phyloP scores from a whole-genome alignment of 2,329 filamentous ascomycete genomes.

The Diaporthe nobilis region DNA sequence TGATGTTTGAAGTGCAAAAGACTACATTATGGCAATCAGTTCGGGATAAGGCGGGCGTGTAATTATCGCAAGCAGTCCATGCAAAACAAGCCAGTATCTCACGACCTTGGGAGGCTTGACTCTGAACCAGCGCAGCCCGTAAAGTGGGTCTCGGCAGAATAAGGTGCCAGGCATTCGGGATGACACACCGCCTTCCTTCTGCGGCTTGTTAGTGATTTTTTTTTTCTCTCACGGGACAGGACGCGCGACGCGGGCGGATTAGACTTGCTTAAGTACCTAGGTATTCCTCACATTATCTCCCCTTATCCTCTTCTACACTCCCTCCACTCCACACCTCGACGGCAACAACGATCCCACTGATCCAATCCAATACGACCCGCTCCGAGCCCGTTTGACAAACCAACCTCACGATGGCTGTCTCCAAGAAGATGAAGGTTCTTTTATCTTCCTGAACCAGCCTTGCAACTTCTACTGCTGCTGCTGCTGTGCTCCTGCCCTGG shows the following conservation, averaged over 20 bases:
- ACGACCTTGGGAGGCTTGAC: too few relatives aligned
- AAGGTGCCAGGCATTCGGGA: neutral
- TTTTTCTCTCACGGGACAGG: neutral
- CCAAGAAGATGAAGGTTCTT: conserved; percentile 46
- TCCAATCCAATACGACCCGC: neutral
- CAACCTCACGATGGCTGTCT: conserved; percentile 47
- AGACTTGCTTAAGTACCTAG: too few relatives aligned
- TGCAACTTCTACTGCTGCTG: conserved; percentile 5
- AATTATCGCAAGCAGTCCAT: neutral
- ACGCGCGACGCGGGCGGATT: neutral
- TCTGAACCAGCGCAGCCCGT: too few relatives aligned
- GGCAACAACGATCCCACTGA: neutral
- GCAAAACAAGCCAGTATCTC: neutral
- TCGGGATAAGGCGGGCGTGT: neutral
- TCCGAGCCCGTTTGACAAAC: neutral
- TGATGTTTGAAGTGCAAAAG: neutral
- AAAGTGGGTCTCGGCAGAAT: neutral
- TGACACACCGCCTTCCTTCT: conserved; percentile 18
- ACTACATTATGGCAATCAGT: neutral
- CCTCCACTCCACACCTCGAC: neutral
- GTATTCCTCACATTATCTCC: neutral
- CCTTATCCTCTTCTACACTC: neutral
- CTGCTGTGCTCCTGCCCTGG: conserved; percentile 34
- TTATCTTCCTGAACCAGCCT: neutral
- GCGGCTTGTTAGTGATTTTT: neutral